Base-by-base conservation (phyloP, 2,329 filamentous ascomycete species). In the Lachnellula arida region DNA sequence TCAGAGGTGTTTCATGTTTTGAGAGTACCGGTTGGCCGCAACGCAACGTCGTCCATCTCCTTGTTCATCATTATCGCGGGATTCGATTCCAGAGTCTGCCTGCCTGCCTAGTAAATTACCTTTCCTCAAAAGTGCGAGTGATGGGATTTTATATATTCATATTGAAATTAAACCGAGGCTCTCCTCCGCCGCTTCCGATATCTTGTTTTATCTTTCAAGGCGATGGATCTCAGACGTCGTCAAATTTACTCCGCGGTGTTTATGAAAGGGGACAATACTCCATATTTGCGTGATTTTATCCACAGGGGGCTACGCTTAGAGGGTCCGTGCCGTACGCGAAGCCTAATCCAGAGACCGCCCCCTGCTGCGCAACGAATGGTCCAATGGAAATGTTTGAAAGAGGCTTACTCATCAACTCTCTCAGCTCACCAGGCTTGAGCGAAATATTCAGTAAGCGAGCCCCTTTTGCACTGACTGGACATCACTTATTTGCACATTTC, bases 21-120 rank as follows among this genome's bases (percentile, higher is more conserved):
- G 15, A 25, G 22, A 5, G 11, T 47, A 56, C 57, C 57, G n/a
- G 57, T 52, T 35, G 57, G 51, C 51, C 57, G 25, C 12, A 59
- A 46, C 11, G 54, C 35, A 17, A 37, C 22, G 19, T 46, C 40
- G 2, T 52, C 40, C 40, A 34, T 51, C 9, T 44, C n/a, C 5
- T 22, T 44, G 40, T 3, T 17, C 15, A 17, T 43, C 40, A 43
- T 22, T 22, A 17, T 11, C 3, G n/a, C 5, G 40, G 14, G 2
- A 43, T 22, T 8, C 4, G 19, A 43, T 11, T 22, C 19, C 40
- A 43, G 15, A 17, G 40, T 5, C 37, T 14, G 37, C n/a, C 37
- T 40, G 11, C 11, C n/a, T 14, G n/a, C n/a, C n/a, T n/a, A 22
- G 37, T 14, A 40, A 39, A n/a, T 39, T n/a, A 39, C 9, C 35